Conservation (phyloP, 2,329 filamentous ascomycete species). For the Colletotrichum sojae region DNA sequence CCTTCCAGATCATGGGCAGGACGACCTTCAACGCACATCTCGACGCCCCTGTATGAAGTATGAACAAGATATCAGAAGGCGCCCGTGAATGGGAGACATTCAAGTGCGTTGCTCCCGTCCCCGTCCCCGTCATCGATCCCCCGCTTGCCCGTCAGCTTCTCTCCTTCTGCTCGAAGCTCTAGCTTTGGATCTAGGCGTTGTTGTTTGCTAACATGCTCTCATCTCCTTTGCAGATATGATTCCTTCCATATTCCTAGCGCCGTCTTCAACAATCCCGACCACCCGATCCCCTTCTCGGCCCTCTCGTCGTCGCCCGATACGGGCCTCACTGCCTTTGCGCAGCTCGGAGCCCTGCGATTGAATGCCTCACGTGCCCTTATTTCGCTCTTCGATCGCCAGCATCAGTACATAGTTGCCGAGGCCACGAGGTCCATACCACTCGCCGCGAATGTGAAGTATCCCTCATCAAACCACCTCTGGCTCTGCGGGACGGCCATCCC, state of each 20-base stretch:
- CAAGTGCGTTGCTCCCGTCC: constrained; percentile 42
- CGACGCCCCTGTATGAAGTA: constrained; percentile 35
- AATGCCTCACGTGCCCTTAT: constrained; percentile 57
- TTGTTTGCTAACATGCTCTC: constrained; percentile 6
- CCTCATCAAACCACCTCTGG: constrained; percentile 41
- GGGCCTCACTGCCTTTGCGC: constrained; percentile 63
- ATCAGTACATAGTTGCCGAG: constrained; percentile 67
- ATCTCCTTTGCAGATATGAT: constrained; percentile 37
- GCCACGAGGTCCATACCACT: constrained; percentile 60
- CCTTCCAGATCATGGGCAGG: constrained; percentile 36
- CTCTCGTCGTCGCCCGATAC: constrained; percentile 52
- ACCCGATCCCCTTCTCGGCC: constrained; percentile 43
- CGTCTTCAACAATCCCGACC: constrained; percentile 45
- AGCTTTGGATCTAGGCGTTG: neutral
- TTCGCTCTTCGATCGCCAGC: constrained; percentile 64
- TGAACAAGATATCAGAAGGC: constrained; percentile 45
- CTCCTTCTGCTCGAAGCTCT: neutral
- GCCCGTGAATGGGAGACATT: constrained; percentile 51
- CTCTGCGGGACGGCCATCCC: constrained; percentile 50
- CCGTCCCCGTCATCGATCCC: neutral
- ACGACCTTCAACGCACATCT: constrained; percentile 25
- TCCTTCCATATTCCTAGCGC: constrained; percentile 38
- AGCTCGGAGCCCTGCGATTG: constrained; percentile 61
- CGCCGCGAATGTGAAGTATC: constrained; percentile 42
- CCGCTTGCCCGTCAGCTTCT: neutral